Percentiles rank a stretch among this genome's conserved stretches.
Evolutionary conservation across 2,329 filamentous ascomycete genomes (phyloP).

Genomic region (Eurotiales sp.): DNA sequence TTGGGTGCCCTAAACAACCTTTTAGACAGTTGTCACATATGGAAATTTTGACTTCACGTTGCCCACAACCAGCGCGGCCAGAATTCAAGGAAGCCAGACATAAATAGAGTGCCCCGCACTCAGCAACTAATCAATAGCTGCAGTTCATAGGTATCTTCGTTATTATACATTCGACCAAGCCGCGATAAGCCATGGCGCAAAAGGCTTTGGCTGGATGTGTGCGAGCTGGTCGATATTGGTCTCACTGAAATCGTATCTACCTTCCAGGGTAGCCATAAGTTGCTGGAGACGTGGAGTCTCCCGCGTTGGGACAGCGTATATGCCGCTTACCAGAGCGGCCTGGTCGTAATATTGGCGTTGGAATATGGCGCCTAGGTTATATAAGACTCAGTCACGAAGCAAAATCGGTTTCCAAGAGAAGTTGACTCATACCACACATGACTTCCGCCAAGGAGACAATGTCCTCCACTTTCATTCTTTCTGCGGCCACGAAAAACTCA

Average conservation of each 20-base stretch:
- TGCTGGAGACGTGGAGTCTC: slow-evolving; percentile 48
- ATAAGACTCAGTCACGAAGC: background rate
- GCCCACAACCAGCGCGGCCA: too few relatives aligned
- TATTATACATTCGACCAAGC: slow-evolving; percentile 35
- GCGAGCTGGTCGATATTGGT: slow-evolving; percentile 58
- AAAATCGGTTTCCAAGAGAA: slow-evolving; percentile 14
- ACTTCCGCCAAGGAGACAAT: slow-evolving; percentile 57
- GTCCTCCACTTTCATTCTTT: slow-evolving; percentile 58
- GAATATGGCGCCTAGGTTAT: slow-evolving; percentile 19
- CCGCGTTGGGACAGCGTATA: slow-evolving; percentile 31
- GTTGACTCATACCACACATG: slow-evolving; percentile 34
- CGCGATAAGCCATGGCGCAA: slow-evolving; percentile 54
- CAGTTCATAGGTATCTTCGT: background rate
- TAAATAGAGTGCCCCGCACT: too few relatives aligned
- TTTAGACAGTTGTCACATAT: too few relatives aligned
- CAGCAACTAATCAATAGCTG: background rate
- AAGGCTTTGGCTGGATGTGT: slow-evolving; percentile 47
- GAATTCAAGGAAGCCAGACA: too few relatives aligned
- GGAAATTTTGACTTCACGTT: too few relatives aligned
- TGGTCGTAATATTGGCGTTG: slow-evolving; percentile 22
- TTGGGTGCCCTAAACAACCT: too few relatives aligned
- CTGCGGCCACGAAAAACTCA: slow-evolving; percentile 68
- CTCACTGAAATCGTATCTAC: slow-evolving; percentile 61
- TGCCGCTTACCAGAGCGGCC: slow-evolving; percentile 22
- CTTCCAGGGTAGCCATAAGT: slow-evolving; percentile 64